Conservation (phyloP, 192 early-diverging fungal species). For the Coemansia sp. region DNA sequence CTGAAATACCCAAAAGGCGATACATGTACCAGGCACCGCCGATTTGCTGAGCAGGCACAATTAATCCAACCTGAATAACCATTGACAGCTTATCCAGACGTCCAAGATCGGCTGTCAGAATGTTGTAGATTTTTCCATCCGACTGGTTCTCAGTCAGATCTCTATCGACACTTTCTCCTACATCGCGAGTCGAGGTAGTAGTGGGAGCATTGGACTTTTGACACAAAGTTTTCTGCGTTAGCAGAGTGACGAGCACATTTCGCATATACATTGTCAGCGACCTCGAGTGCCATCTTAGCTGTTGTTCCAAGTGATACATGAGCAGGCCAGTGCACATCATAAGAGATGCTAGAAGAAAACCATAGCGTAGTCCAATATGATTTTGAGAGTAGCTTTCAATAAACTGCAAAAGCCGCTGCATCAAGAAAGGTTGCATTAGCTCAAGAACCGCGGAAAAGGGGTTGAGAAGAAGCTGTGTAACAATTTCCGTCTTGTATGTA, state of each 20-base stretch:
- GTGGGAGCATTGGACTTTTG: slow-evolving; percentile 39
- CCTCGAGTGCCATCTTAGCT: slow-evolving; percentile 63
- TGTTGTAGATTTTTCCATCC: slow-evolving; percentile 63
- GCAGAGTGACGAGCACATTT: slow-evolving; percentile 56
- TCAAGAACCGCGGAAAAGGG: slow-evolving; percentile 23
- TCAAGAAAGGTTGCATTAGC: slow-evolving; percentile 58
- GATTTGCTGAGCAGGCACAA: slow-evolving; percentile 59
- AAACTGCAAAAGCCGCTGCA: slow-evolving; percentile 56
- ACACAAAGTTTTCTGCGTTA: slow-evolving; percentile 60
- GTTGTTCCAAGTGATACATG: slow-evolving; percentile 51
- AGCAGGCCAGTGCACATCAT: slow-evolving; percentile 53
- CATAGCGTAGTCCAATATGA: slow-evolving; percentile 28
- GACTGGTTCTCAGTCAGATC: slow-evolving; percentile 17
- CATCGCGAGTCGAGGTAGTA: slow-evolving; percentile 30
- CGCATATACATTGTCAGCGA: slow-evolving; percentile 56
- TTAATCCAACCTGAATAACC: slow-evolving; percentile 53
- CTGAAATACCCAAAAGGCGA: slow-evolving; percentile 71
- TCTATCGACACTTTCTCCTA: slow-evolving; percentile 7
- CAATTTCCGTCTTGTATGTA: slow-evolving; percentile 39
- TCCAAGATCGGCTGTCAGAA: slow-evolving; percentile 64
- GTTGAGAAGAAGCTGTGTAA: slow-evolving; percentile 37
- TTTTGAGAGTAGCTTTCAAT: slow-evolving; percentile 32
- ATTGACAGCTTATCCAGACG: slow-evolving; percentile 54
- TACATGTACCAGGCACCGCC: slow-evolving; percentile 69
- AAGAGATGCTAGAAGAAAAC: slow-evolving; percentile 56